These are phyloP conservation scores for Leccinum rimulosum DNA, from an alignment of 768 basidiomycete species.

Conservation along the genomic window DNA sequence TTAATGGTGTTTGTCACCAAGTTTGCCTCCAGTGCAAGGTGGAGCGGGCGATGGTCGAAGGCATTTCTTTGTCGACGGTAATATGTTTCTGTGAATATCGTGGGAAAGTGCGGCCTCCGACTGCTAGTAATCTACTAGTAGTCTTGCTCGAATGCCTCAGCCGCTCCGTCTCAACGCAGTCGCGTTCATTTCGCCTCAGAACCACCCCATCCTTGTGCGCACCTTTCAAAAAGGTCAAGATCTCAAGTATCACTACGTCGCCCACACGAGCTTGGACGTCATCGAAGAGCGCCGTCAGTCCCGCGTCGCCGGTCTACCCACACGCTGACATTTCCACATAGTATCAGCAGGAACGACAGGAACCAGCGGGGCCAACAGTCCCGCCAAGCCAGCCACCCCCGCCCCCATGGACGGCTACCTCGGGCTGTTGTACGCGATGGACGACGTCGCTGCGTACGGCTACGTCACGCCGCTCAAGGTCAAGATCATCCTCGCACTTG, in stretches of 20 bases:
- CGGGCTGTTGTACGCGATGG: conserved; percentile 85
- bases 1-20: too few species aligned
- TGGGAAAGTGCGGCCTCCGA: too few species aligned
- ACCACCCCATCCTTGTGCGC: conserved; percentile 74
- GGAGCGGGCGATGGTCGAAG: too few species aligned
- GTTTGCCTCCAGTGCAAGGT: too few species aligned
- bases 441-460: conserved; percentile 90
- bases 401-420: conserved; percentile 75
- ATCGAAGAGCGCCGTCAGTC: conserved; percentile 86
- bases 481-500: conserved; percentile 81
- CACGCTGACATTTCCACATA: neutral
- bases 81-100: too few species aligned
- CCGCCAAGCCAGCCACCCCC: conserved; percentile 23
- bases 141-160: conserved; percentile 48
- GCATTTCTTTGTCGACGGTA: too few species aligned
- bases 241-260: conserved; percentile 88
- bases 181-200: conserved; percentile 82
- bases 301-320: neutral
- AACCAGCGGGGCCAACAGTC: neutral
- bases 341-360: neutral
- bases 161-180: conserved; percentile 75
- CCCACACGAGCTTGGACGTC: conserved; percentile 87
- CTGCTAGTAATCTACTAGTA: too few species aligned
- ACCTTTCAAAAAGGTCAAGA: conserved; percentile 61
- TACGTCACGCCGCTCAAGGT: conserved; percentile 86